phyloP scores from a whole-genome alignment of 495 filamentous ascomycete species.

The Diplogelasinospora grovesii region DNA sequence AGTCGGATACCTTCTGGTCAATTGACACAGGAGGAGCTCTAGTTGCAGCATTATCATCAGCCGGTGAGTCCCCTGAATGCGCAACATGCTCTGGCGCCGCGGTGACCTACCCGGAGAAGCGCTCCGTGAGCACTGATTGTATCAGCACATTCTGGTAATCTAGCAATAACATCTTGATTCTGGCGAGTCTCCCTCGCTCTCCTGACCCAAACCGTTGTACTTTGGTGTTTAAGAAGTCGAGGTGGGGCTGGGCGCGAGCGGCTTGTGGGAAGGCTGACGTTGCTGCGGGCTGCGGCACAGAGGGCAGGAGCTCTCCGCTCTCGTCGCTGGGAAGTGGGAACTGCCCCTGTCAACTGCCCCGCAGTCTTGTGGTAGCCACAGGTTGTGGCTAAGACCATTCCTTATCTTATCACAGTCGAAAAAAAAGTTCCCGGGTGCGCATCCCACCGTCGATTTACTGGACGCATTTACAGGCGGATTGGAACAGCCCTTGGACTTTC shows the following conservation, averaged over 20 bases:
- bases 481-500: conserved; percentile 11
- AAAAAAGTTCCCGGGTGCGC: conserved; percentile 26
- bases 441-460: conserved; percentile 14
- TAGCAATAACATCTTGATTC: conserved; percentile 77
- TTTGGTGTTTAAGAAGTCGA: conserved; percentile 5
- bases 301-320: not conserved
- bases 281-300: conserved; percentile 8
- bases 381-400: not conserved
- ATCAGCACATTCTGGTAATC: conserved; percentile 99
- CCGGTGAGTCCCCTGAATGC: conserved; percentile 1
- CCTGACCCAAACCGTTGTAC: conserved; percentile 1
- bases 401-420: conserved; percentile 31
- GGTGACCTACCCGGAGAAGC: conserved; percentile 71
- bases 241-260: conserved; percentile 6
- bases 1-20: conserved; percentile 96
- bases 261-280: conserved; percentile 22
- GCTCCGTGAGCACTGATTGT: conserved; percentile 88
- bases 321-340: conserved; percentile 7
- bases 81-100: conserved; percentile 9
- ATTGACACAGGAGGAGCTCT: conserved; percentile 80
- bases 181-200: not conserved
- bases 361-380: conserved; percentile 7
- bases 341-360: conserved; percentile 7
- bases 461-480: no score
- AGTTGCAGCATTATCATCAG: no score